These are phyloP conservation scores for Coniochaeta sp. DNA, from an alignment of 2,329 filamentous ascomycete genomes.

Conservation along the genomic window DNA sequence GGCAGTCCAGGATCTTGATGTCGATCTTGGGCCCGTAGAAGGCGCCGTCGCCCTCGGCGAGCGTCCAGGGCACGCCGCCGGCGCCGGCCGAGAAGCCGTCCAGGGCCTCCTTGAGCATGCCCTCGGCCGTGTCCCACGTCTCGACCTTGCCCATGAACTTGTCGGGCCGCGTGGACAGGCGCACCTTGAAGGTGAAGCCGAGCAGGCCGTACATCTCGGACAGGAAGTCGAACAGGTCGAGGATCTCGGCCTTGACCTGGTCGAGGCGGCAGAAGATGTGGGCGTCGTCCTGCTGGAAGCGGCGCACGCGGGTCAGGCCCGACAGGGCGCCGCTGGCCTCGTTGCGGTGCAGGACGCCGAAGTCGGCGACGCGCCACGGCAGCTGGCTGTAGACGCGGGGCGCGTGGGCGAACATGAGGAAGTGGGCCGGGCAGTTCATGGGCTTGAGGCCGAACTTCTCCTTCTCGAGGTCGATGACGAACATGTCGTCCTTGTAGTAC, in stretches of 20 bases:
- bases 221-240: conserved; percentile 81
- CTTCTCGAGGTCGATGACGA: conserved; percentile 70
- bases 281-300: conserved; percentile 93
- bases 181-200: conserved; percentile 87
- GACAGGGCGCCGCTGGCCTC: conserved; percentile 88
- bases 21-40: conserved; percentile 99
- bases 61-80: conserved; percentile 65
- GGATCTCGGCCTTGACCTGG: conserved; percentile 68
- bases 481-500: conserved; percentile 92
- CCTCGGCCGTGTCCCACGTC: conserved; percentile 86
- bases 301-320: conserved; percentile 83
- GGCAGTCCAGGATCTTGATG: conserved; percentile 84
- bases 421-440: conserved; percentile 98
- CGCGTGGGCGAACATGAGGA: conserved; percentile 75
- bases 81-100: conserved; percentile 60
- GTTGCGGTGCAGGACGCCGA: conserved; percentile 91
- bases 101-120: conserved; percentile 69
- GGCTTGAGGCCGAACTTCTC: conserved; percentile 72
- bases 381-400: conserved; percentile 84
- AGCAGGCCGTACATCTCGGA: conserved; percentile 68
- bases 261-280: conserved; percentile 91
- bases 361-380: conserved; percentile 89
- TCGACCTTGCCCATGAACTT: conserved; percentile 81
- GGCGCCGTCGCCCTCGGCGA: conserved; percentile 91
- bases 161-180: conserved; percentile 84